These are phyloP conservation scores for Coemansia umbellata DNA, from an alignment of 192 early-diverging fungal species.

Conservation along the genomic window DNA sequence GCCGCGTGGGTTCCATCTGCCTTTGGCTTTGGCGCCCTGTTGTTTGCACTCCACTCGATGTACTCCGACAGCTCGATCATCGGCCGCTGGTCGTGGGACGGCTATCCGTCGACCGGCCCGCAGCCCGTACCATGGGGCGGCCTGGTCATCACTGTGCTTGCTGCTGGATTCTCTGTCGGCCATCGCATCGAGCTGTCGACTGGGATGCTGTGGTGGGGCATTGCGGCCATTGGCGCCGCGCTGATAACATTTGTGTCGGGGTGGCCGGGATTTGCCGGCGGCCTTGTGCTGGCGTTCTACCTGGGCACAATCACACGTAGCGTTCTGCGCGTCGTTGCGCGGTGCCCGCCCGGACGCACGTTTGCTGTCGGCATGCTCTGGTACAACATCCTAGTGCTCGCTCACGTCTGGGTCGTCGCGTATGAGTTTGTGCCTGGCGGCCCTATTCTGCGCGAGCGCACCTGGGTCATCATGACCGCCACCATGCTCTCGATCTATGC, in stretches of 20 bases:
- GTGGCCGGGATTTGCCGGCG: conserved; percentile 62
- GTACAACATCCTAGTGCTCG: conserved; percentile 70
- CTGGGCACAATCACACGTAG: conserved; percentile 57
- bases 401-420: conserved; percentile 76
- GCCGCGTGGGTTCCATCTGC: conserved; percentile 54
- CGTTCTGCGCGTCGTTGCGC: conserved; percentile 55
- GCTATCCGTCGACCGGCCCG: conserved; percentile 72
- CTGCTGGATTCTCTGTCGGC: conserved; percentile 50
- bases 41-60: conserved; percentile 75
- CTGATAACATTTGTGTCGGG: conserved; percentile 57
- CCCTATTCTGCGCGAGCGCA: conserved; percentile 66
- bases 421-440: conserved; percentile 83
- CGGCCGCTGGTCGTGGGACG: conserved; percentile 69
- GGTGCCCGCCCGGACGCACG: conserved; percentile 63
- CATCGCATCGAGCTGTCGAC: conserved; percentile 40
- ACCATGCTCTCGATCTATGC: conserved; percentile 57
- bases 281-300: conserved; percentile 60
- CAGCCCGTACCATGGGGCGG: conserved; percentile 69
- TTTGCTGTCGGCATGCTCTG: conserved; percentile 57
- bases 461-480: conserved; percentile 61
- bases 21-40: conserved; percentile 58
- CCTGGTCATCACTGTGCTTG: conserved; percentile 58
- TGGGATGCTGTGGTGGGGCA: conserved; percentile 55
- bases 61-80: conserved; percentile 71
- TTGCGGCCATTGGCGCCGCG: conserved; percentile 54